Evolutionary conservation across 1,284 basidiomycete species (phyloP).

Genomic region (Sanghuangporus sanghuang): DNA sequence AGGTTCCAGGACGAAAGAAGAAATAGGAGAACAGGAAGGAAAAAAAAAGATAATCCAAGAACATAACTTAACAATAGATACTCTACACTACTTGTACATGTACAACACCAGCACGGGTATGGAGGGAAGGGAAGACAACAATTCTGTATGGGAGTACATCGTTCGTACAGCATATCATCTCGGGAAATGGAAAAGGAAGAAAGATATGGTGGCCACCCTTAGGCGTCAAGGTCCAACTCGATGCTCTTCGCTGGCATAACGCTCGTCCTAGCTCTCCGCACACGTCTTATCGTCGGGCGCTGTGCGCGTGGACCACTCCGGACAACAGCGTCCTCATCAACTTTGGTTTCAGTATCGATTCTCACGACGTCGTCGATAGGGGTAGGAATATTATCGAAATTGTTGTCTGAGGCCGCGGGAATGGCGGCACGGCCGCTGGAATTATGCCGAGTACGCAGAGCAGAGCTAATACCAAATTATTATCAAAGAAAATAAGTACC

Average conservation of each 20-base stretch:
- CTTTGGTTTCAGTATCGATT: neutral
- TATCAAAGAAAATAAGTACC: constrained; percentile 3
- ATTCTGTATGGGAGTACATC: neutral
- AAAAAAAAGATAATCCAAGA: neutral
- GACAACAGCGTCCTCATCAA: neutral
- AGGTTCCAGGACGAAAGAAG: too few species aligned
- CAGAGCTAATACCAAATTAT: constrained; percentile 3
- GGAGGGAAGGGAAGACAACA: neutral
- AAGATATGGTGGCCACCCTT: neutral
- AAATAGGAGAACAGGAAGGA: neutral
- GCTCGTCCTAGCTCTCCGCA: neutral
- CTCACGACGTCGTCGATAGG: neutral
- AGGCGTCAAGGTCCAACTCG: neutral
- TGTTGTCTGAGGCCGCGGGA: neutral
- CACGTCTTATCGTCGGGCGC: constrained; percentile 1
- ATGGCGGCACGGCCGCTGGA: neutral
- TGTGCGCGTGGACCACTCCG: neutral
- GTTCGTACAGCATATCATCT: neutral
- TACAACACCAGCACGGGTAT: neutral
- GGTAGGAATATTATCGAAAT: neutral
- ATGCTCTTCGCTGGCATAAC: neutral
- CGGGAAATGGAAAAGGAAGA: neutral
- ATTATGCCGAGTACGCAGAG: neutral
- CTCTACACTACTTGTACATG: constrained; percentile 6
- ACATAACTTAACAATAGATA: constrained; percentile 14